phyloP scores from a whole-genome alignment of 1,139 yeast species.

The Nematodospora anomalae region DNA sequence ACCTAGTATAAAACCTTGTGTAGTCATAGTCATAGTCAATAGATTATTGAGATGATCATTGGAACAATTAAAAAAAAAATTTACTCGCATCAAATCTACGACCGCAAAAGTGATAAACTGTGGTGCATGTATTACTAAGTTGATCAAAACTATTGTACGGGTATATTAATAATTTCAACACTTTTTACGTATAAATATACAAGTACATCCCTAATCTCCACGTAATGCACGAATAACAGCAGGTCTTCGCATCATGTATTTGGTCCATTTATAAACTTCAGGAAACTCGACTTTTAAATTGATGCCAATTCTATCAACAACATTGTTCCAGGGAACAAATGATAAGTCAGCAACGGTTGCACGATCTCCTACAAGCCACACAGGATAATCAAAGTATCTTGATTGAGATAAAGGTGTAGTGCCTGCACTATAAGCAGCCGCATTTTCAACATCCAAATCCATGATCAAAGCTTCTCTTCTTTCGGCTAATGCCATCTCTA shows the following conservation, averaged over 20 bases:
- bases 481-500: constrained; percentile 94
- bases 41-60: constrained; percentile 4
- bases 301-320: constrained; percentile 88
- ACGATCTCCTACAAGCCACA: constrained; percentile 91
- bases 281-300: constrained; percentile 87
- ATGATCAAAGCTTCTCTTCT: constrained; percentile 85
- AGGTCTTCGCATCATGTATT: constrained; percentile 86
- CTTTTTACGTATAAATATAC: background rate
- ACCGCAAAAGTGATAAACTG: background rate
- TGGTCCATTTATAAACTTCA: constrained; percentile 95
- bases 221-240: constrained; percentile 77
- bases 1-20: constrained; percentile 23
- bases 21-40: constrained; percentile 4
- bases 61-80: constrained; percentile 6
- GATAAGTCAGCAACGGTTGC: constrained; percentile 90
- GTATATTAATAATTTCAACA: too few species aligned
- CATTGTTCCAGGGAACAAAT: constrained; percentile 96
- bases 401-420: constrained; percentile 85
- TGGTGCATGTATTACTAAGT: too few species aligned
- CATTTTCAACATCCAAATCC: constrained; percentile 87
- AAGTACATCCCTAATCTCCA: constrained; percentile 42
- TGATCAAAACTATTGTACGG: too few species aligned
- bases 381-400: constrained; percentile 87
- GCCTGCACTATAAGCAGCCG: constrained; percentile 86
- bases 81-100: background rate